These are phyloP conservation scores for Elymus sibiricus DNA, from an alignment of 176 grass and related monocot species.

Conservation along the genomic window DNA sequence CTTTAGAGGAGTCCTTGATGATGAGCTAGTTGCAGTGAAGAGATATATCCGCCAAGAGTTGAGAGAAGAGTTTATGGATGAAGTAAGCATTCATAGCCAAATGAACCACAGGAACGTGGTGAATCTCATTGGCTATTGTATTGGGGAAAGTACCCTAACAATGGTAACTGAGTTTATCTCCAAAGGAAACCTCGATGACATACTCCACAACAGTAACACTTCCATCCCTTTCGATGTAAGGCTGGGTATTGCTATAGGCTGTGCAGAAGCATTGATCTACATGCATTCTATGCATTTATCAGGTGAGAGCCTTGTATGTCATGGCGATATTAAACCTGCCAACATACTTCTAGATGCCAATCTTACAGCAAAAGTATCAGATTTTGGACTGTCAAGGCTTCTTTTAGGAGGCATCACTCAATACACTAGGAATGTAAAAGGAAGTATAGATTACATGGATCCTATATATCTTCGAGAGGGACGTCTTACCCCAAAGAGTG, in stretches of 20 bases:
- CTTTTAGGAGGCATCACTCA: not conserved
- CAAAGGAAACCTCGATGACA: constrained; percentile 14
- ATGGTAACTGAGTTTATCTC: constrained; percentile 15
- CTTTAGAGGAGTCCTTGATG: constrained; percentile 3
- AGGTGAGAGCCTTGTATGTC: not conserved
- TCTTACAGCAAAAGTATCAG: not conserved
- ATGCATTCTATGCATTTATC: constrained; percentile 31
- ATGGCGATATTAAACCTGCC: constrained; percentile 30
- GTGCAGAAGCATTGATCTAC: constrained; percentile 30
- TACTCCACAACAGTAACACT: not conserved
- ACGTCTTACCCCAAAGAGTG: not conserved
- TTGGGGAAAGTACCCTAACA: not conserved
- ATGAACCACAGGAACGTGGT: constrained; percentile 22
- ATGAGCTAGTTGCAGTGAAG: constrained; percentile 27
- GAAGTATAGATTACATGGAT: constrained; percentile 25
- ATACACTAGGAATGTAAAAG: not conserved
- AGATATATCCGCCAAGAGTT: constrained; percentile 14
- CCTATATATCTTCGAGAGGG: constrained; percentile 4
- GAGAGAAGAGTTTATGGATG: constrained; percentile 5
- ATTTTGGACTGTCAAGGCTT: constrained; percentile 27
- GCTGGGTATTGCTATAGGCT: constrained; percentile 21
- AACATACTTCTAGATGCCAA: constrained; percentile 28
- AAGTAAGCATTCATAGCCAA: constrained; percentile 3
- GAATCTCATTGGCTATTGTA: constrained; percentile 16
- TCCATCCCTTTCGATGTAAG: constrained; percentile 11